Base-by-base conservation (phyloP, 2,329 filamentous ascomycete genomes). In the Clarireedia monteithiana region DNA sequence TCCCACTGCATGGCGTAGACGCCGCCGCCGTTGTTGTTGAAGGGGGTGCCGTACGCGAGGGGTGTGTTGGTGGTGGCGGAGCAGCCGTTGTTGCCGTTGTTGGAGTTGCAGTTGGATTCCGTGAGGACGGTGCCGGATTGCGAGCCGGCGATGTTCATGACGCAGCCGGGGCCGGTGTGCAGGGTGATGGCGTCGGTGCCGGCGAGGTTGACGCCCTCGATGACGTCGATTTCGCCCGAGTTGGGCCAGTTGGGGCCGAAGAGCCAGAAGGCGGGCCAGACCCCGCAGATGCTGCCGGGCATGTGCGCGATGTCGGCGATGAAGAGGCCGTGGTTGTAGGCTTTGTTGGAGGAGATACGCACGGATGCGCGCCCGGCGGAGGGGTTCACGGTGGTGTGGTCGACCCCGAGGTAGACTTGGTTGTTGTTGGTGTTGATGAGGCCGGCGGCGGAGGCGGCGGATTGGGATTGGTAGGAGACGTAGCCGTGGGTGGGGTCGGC, bases 1-100 rank as follows among this genome's bases (percentile, higher is more conserved):
- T 86, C 89, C 88, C 91, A 95, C 70, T 91, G 84, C 55, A 85
- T 81, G 36, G 83, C 86, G 65, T 87, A 91, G 47, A 91, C 77
- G 23, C 85, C 85, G n/a, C 85, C 85, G 1, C 76, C 74, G 30
- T 70, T 78, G 5, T 75, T 74, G 66, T 90, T 89, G 73, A 90
- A 89, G 0, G 76, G 74, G 50, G 81, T 77, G 0, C 84, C 84
- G 59, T 82, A 85, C 42, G 64, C 72, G 2, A 9, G 24, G 1
- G n/a, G 12, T 10, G 23, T 24, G 3, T 4, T n/a, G 23, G 42
- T n/a, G 7, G 38, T 47, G 30, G 59, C 60, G 70, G 67, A 42
- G 64, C 53, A 38, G 20, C 53, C 42, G 17, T 47, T 39, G 7
- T 45, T 47, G 9, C 26, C 17, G 20, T 45, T 50, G 26, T 42